phyloP scores from a whole-genome alignment of 495 filamentous ascomycete genomes.

The Cenococcum geophilum region DNA sequence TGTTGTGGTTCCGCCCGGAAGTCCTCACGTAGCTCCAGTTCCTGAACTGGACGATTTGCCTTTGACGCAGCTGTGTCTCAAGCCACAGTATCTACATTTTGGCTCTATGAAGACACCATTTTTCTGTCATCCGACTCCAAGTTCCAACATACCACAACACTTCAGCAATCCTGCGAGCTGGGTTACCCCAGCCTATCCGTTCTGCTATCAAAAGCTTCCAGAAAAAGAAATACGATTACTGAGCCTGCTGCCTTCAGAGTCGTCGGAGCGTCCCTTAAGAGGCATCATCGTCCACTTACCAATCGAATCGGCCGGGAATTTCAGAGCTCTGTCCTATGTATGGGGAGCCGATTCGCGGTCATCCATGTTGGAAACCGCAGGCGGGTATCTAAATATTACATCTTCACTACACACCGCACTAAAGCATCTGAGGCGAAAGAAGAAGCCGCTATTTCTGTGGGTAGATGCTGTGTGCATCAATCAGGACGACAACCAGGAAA shows the following conservation, averaged over 20 bases:
- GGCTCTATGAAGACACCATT: no score
- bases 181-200: background rate
- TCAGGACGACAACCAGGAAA: conserved; percentile 2
- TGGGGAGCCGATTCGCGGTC: background rate
- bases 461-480: conserved; percentile 17
- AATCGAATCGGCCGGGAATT: background rate
- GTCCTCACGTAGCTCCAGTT: no score
- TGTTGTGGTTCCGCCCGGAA: no score
- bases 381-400: background rate
- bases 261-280: background rate
- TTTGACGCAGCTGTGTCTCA: no score
- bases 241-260: conserved; percentile 2
- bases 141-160: background rate
- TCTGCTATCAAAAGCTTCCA: background rate
- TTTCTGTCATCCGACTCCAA: no score
- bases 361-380: background rate
- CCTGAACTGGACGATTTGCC: no score
- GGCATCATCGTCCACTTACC: conserved; percentile 3
- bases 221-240: background rate
- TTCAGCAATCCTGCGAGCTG: background rate
- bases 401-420: background rate
- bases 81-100: no score
- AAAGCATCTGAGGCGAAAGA: background rate
- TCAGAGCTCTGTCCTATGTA: conserved; percentile 8
- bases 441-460: conserved; percentile 6